phyloP scores from a whole-genome alignment of 2,329 filamentous ascomycete genomes.

The Tolypocladium tundrense region DNA sequence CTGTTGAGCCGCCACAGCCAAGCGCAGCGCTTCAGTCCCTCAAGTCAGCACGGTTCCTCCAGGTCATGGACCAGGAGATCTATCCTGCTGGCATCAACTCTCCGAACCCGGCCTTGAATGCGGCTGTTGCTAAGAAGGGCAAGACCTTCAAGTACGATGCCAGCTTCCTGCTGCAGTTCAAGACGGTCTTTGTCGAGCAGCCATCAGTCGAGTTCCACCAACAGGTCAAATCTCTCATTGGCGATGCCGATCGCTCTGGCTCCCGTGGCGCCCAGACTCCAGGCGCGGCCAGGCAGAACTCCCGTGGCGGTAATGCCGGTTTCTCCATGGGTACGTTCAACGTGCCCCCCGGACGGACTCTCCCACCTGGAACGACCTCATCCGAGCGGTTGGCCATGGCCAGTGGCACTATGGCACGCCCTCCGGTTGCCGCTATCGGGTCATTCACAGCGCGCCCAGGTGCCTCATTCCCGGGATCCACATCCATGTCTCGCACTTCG shows the following conservation, averaged over 20 bases:
- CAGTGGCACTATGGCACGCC: slow-evolving; percentile 38
- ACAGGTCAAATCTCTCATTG: slow-evolving; percentile 78
- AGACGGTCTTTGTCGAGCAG: slow-evolving; percentile 92
- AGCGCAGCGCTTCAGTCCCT: slow-evolving; percentile 89
- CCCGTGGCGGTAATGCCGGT: slow-evolving; percentile 39
- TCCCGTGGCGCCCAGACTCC: slow-evolving; percentile 44
- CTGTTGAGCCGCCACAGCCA: slow-evolving; percentile 82
- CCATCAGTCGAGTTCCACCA: slow-evolving; percentile 88
- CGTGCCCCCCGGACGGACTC: slow-evolving; percentile 37
- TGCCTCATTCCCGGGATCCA: slow-evolving; percentile 51
- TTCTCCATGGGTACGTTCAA: slow-evolving; percentile 65
- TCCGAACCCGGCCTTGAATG: slow-evolving; percentile 85
- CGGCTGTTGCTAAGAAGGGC: slow-evolving; percentile 66
- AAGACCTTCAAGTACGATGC: slow-evolving; percentile 91
- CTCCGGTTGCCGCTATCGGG: slow-evolving; percentile 28
- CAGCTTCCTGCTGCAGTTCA: slow-evolving; percentile 91
- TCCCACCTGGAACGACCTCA: slow-evolving; percentile 70
- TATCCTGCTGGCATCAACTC: slow-evolving; percentile 81
- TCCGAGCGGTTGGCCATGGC: slow-evolving; percentile 63
- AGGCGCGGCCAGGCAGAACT: slow-evolving; percentile 37
- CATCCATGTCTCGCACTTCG: slow-evolving; percentile 54
- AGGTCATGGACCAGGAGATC: slow-evolving; percentile 64
- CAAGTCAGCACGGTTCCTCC: slow-evolving; percentile 81
- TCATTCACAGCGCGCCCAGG: slow-evolving; percentile 32
- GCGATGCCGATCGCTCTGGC: slow-evolving; percentile 59